Evolutionary conservation across 306 rosid genomes (phyloP).

Genomic region (Sophora flavescens): DNA sequence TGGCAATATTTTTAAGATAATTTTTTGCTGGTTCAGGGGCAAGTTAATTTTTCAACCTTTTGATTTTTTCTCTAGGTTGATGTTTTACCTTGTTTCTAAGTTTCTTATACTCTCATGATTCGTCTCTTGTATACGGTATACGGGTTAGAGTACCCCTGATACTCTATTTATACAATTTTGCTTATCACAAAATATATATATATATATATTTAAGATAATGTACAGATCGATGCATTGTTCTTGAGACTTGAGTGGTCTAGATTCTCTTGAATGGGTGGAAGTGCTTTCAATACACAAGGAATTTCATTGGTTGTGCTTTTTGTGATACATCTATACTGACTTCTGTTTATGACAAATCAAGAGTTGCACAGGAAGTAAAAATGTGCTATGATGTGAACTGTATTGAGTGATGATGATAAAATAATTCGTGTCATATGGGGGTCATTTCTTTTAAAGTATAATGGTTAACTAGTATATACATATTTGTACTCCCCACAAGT

Average conservation of each 20-base stretch:
- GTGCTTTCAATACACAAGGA: conserved; percentile 11
- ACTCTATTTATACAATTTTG: no score
- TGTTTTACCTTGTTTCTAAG: no score
- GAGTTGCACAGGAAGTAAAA: conserved; percentile 19
- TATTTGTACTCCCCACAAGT: not conserved
- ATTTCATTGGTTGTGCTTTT: not conserved
- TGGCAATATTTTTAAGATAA: conserved; percentile 7
- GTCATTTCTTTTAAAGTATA: not conserved
- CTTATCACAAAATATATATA: no score
- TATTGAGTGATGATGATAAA: not conserved
- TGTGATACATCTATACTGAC: conserved; percentile 5
- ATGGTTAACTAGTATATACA: not conserved
- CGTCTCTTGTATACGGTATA: no score
- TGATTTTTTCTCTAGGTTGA: no score
- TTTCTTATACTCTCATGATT: no score
- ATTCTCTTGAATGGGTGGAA: no score
- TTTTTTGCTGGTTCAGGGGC: no score
- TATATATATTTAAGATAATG: conserved; percentile 10
- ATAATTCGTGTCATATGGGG: not conserved
- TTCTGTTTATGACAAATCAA: conserved; percentile 3
- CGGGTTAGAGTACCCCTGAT: no score
- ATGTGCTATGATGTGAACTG: conserved; percentile 7
- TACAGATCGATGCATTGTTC: conserved; percentile 12
- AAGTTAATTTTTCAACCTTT: no score
- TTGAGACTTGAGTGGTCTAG: no score